Evolutionary conservation across 331 rosid species (phyloP).

Genomic region (Rhamnella rubrinervis): DNA sequence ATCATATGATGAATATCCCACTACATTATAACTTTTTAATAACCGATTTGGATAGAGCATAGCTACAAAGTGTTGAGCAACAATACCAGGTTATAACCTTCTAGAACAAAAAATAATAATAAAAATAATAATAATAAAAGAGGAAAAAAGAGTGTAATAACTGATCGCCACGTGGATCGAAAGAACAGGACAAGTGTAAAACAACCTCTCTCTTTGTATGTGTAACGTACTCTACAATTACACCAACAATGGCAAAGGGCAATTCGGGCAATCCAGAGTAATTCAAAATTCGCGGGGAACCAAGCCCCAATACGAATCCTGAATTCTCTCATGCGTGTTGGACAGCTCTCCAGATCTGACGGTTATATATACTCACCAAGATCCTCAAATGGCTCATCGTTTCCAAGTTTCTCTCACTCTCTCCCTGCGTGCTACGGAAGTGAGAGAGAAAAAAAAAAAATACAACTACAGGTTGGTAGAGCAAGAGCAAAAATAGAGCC

Average conservation of each 20-base stretch:
- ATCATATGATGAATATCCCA: too few relatives aligned
- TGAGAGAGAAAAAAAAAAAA: background rate
- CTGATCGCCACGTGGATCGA: too few relatives aligned
- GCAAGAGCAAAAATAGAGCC: background rate
- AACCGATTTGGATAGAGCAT: too few relatives aligned
- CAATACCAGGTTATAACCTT: too few relatives aligned
- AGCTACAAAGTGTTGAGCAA: too few relatives aligned
- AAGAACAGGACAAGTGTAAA: too few relatives aligned
- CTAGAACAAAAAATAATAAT: too few relatives aligned
- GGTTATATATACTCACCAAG: background rate
- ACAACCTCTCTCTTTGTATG: too few relatives aligned
- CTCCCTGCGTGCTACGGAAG: background rate
- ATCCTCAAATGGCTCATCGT: background rate
- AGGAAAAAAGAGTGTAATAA: background rate
- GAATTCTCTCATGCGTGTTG: background rate
- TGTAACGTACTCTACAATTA: too few relatives aligned
- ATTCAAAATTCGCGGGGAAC: constrained; percentile 17
- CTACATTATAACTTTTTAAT: too few relatives aligned
- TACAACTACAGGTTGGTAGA: background rate
- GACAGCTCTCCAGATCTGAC: background rate
- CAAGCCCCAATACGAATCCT: background rate
- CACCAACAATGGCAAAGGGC: background rate
- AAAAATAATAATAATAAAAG: background rate
- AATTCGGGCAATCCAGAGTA: background rate
- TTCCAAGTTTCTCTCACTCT: background rate